phyloP scores from a whole-genome alignment of 2,329 filamentous ascomycete genomes.

The Epichloe sibirici region DNA sequence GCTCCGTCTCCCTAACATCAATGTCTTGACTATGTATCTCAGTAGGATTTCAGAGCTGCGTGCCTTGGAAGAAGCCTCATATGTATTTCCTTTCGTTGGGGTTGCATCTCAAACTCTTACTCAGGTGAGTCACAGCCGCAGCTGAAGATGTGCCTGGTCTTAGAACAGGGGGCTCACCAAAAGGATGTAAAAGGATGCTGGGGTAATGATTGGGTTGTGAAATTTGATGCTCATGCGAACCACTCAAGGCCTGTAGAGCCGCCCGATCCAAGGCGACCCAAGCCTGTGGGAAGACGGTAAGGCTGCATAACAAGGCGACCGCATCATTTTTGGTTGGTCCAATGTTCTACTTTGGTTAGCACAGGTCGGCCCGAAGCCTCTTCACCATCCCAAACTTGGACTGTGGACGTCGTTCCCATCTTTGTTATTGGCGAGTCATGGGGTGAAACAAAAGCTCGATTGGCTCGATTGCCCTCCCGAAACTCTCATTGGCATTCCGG shows the following conservation, averaged over 20 bases:
- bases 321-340: neutral
- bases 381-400: neutral
- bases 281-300: conserved; percentile 3
- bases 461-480: no score
- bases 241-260: neutral
- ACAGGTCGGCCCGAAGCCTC: neutral
- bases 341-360: neutral
- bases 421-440: no score
- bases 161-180: neutral
- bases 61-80: no score
- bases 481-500: no score
- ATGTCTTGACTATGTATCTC: no score
- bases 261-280: neutral
- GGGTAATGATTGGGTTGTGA: neutral
- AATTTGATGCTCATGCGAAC: neutral
- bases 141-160: neutral
- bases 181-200: neutral
- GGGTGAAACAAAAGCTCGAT: no score
- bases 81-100: no score
- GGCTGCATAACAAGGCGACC: conserved; percentile 3
- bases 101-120: neutral
- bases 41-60: no score
- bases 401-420: no score
- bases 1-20: no score
- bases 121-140: neutral